Percentiles rank a stretch among this genome's conserved stretches.
Conservation (phyloP, 306 rosid genomes). For the Cicer arietinum region DNA sequence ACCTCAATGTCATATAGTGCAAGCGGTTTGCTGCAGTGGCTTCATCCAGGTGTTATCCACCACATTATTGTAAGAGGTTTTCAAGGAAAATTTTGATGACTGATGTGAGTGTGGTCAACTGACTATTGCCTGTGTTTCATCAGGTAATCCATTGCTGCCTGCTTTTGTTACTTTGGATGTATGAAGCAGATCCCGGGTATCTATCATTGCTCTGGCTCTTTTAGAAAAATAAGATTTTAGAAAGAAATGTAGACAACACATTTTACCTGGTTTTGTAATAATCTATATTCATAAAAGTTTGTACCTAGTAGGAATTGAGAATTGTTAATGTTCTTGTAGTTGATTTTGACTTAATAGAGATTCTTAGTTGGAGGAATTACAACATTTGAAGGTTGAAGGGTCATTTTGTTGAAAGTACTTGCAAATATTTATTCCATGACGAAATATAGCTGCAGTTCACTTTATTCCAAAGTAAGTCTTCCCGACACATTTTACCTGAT, state of each 20-base stretch:
- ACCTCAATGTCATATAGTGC: slow-evolving; percentile 41
- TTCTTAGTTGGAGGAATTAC: slow-evolving; percentile 36
- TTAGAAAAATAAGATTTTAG: slow-evolving; percentile 14
- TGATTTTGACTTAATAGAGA: slow-evolving; percentile 40
- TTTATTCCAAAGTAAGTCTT: slow-evolving; percentile 33
- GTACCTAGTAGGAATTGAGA: slow-evolving; percentile 30
- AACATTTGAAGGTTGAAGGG: slow-evolving; percentile 32
- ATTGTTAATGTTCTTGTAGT: slow-evolving; percentile 24
- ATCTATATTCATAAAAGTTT: slow-evolving; percentile 34
- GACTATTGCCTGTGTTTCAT: slow-evolving; percentile 33
- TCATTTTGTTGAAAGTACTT: slow-evolving; percentile 30
- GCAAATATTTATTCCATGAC: slow-evolving; percentile 31
- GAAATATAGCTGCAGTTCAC: slow-evolving; percentile 28
- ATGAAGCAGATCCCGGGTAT: slow-evolving; percentile 37
- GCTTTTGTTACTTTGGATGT: slow-evolving; percentile 23
- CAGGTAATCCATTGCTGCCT: slow-evolving; percentile 29
- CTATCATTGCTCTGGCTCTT: slow-evolving; percentile 34
- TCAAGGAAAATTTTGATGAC: slow-evolving; percentile 10
- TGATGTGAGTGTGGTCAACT: slow-evolving; percentile 3
- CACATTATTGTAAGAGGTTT: slow-evolving; percentile 24
- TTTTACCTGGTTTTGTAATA: slow-evolving; percentile 37
- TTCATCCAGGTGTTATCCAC: slow-evolving; percentile 37
- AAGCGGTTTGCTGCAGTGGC: slow-evolving; percentile 41
- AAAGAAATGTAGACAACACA: slow-evolving; percentile 16
- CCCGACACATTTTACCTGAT: slow-evolving; percentile 21